phyloP scores from a whole-genome alignment of 2,329 filamentous ascomycete species.

The Trichothecium roseum region DNA sequence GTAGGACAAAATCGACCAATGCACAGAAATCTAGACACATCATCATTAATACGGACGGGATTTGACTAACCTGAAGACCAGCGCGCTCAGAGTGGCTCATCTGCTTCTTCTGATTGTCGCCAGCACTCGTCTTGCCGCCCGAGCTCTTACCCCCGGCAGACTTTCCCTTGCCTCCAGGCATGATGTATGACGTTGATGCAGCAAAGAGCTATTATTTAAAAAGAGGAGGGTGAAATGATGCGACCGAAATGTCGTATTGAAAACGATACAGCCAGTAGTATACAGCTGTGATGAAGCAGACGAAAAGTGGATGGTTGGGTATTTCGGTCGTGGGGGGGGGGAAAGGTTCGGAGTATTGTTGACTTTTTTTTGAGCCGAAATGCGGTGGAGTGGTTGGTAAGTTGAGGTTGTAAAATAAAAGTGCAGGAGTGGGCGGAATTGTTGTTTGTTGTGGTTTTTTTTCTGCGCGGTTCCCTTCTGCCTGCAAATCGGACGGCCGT shows the following conservation, averaged over 20 bases:
- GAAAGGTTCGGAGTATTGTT: conserved; percentile 1
- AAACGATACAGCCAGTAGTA: not conserved
- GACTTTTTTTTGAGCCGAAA: conserved; percentile 1
- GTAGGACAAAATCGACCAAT: no score
- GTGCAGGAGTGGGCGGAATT: no score
- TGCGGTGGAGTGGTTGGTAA: not conserved
- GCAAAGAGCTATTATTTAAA: conserved; percentile 1
- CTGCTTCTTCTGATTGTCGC: conserved; percentile 66
- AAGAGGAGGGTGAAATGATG: not conserved
- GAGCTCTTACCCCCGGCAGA: conserved; percentile 80
- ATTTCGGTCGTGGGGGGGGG: not conserved
- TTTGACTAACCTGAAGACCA: conserved; percentile 75
- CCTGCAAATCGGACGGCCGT: no score
- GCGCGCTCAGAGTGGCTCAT: conserved; percentile 94
- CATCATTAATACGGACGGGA: no score
- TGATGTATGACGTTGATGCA: conserved; percentile 23
- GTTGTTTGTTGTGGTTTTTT: no score
- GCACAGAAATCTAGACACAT: no score
- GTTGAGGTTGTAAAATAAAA: no score
- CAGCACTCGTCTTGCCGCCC: conserved; percentile 59
- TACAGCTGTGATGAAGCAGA: not conserved
- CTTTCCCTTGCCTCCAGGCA: conserved; percentile 89
- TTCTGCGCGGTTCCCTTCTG: no score
- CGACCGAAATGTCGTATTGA: conserved; percentile 1
- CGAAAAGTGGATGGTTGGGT: not conserved